Evolutionary conservation across 1,139 yeast genomes (phyloP).

Genomic region (Groenewaldozyma sp.): DNA sequence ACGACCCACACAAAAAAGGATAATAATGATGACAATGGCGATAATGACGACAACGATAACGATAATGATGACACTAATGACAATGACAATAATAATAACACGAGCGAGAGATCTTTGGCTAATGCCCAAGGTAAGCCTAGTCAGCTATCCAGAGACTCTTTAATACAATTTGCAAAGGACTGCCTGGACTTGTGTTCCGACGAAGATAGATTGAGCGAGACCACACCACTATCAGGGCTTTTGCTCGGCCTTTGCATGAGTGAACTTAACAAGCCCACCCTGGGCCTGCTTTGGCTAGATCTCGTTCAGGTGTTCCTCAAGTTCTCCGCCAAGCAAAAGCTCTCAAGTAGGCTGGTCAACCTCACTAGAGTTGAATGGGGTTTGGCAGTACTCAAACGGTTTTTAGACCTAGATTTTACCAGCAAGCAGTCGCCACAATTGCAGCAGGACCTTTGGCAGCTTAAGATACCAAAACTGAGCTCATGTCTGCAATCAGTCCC

Average conservation of each 20-base stretch:
- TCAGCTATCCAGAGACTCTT: not conserved
- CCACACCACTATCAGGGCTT: not conserved
- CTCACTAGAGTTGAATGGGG: not conserved
- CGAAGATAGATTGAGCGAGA: conserved; percentile 1
- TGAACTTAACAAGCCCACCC: not conserved
- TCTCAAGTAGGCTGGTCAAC: not conserved
- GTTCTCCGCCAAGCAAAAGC: too few relatives aligned
- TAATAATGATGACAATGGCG: conserved; percentile 1
- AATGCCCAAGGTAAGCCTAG: not conserved
- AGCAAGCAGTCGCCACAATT: not conserved
- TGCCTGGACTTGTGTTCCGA: not conserved
- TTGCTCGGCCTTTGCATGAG: conserved; percentile 1
- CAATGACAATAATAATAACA: conserved; percentile 1
- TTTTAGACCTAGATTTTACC: not conserved
- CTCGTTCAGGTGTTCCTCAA: too few relatives aligned
- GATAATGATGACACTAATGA: not conserved
- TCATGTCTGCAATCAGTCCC: too few relatives aligned
- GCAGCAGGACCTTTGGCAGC: too few relatives aligned
- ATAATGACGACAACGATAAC: conserved; percentile 1
- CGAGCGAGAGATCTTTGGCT: too few relatives aligned
- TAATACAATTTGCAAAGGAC: not conserved
- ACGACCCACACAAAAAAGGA: not conserved
- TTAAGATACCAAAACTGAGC: too few relatives aligned
- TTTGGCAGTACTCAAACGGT: not conserved
- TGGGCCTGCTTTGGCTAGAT: not conserved